Conservation (phyloP, 78 protist species). For the Cyanophora paradoxa region DNA sequence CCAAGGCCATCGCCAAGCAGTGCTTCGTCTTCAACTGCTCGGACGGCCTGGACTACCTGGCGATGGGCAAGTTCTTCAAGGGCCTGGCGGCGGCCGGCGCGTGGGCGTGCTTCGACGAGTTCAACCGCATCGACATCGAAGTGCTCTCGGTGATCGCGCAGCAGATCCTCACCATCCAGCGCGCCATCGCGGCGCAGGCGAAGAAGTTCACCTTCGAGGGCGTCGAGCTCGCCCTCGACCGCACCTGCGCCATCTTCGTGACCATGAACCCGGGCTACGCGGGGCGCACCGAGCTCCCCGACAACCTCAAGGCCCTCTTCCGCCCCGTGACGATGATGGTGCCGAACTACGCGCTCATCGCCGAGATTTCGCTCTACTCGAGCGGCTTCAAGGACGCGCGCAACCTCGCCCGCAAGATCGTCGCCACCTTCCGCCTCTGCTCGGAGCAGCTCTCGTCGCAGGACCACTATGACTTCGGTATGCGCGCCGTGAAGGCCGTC, state of each 20-base stretch:
- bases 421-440: constrained; percentile 42
- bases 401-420: constrained; percentile 61
- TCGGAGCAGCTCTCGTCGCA: constrained; percentile 68
- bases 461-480: constrained; percentile 73
- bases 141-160: constrained; percentile 58
- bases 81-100: constrained; percentile 74
- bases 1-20: constrained; percentile 56
- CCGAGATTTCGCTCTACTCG: constrained; percentile 45
- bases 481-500: constrained; percentile 67
- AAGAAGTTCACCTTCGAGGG: constrained; percentile 23
- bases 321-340: constrained; percentile 34
- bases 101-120: constrained; percentile 86
- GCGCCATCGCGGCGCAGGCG: not conserved
- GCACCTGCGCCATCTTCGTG: constrained; percentile 45
- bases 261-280: constrained; percentile 79
- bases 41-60: constrained; percentile 48
- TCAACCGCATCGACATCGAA: constrained; percentile 74
- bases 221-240: constrained; percentile 28
- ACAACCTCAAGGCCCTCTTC: constrained; percentile 76
- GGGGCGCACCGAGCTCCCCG: constrained; percentile 79
- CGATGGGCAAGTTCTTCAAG: constrained; percentile 53
- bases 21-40: constrained; percentile 73
- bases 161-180: constrained; percentile 43
- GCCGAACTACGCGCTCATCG: constrained; percentile 52
- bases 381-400: constrained; percentile 40